Conservation (phyloP, 2,329 filamentous ascomycete species). For the Phyllosticta citribraziliensis region DNA sequence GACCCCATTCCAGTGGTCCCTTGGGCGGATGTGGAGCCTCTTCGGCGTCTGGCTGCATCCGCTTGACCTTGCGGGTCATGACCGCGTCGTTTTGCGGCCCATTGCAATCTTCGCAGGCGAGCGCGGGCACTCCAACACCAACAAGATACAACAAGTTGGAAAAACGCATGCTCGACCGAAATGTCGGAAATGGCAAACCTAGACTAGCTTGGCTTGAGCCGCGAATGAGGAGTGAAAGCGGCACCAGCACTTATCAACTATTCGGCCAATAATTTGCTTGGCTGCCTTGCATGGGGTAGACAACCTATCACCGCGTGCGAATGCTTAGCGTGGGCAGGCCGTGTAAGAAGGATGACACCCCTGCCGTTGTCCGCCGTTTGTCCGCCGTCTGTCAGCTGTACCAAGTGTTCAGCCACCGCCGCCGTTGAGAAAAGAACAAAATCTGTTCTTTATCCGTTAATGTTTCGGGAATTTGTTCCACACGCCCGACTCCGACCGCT, state of each 20-base stretch:
- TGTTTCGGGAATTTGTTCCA: not conserved
- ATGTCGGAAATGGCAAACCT: not conserved
- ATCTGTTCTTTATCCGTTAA: not conserved
- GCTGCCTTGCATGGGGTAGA: not conserved
- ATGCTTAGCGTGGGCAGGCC: not conserved
- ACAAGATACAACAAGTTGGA: not conserved
- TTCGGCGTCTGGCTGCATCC: slow-evolving; percentile 37
- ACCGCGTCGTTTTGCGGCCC: slow-evolving; percentile 32
- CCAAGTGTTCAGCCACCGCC: too few relatives aligned
- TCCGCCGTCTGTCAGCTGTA: too few relatives aligned
- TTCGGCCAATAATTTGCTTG: not conserved
- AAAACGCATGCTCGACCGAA: not conserved
- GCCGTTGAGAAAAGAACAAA: not conserved
- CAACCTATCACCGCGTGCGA: not conserved
- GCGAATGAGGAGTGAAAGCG: not conserved
- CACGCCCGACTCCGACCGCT: too few relatives aligned
- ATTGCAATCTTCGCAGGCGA: slow-evolving; percentile 31
- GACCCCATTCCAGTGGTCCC: slow-evolving; percentile 48
- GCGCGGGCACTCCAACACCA: not conserved
- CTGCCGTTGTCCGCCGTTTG: not conserved
- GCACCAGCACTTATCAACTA: not conserved
- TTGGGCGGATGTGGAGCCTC: slow-evolving; percentile 28
- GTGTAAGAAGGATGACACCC: not conserved
- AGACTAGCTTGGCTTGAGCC: not conserved
- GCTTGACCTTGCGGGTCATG: slow-evolving; percentile 31